Percentiles rank a stretch among this genome's conserved stretches.
These are phyloP conservation scores for Ceratobasidium sp. DNA, from an alignment of 1,284 basidiomycete genomes.

Conservation along the genomic window DNA sequence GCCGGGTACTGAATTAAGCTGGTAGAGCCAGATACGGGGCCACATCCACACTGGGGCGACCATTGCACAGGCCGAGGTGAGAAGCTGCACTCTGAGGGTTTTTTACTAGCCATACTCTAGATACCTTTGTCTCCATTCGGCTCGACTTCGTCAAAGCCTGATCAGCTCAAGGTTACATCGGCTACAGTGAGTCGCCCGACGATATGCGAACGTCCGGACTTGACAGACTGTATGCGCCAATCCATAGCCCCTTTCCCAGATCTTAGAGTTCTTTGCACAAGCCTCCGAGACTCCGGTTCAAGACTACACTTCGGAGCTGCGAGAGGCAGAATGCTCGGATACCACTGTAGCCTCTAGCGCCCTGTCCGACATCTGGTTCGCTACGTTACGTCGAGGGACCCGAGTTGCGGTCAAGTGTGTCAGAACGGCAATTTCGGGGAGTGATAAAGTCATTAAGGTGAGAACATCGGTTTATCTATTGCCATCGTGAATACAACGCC, in stretches of 20 bases:
- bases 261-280: slow-evolving; percentile 1
- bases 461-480: too few relatives aligned
- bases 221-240: background rate
- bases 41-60: too few relatives aligned
- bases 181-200: background rate
- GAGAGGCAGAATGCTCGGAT: background rate
- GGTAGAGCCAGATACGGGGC: too few relatives aligned
- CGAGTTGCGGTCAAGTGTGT: slow-evolving; percentile 12
- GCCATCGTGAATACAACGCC: background rate
- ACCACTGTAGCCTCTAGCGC: background rate
- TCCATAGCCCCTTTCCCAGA: background rate
- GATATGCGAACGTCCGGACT: background rate
- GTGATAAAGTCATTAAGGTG: slow-evolving; percentile 15
- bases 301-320: background rate
- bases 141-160: background rate
- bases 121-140: too few relatives aligned
- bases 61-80: too few relatives aligned
- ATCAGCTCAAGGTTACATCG: background rate
- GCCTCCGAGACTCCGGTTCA: background rate
- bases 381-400: background rate
- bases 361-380: slow-evolving; percentile 13
- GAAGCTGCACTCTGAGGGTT: too few relatives aligned
- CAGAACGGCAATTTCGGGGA: slow-evolving; percentile 8
- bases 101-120: too few relatives aligned
- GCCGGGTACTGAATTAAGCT: too few relatives aligned